Percentiles rank a stretch among this genome's conserved stretches.
Evolutionary conservation across 805 yeast genomes (phyloP).

Genomic region (Wickerhamiella allomyrinae): DNA sequence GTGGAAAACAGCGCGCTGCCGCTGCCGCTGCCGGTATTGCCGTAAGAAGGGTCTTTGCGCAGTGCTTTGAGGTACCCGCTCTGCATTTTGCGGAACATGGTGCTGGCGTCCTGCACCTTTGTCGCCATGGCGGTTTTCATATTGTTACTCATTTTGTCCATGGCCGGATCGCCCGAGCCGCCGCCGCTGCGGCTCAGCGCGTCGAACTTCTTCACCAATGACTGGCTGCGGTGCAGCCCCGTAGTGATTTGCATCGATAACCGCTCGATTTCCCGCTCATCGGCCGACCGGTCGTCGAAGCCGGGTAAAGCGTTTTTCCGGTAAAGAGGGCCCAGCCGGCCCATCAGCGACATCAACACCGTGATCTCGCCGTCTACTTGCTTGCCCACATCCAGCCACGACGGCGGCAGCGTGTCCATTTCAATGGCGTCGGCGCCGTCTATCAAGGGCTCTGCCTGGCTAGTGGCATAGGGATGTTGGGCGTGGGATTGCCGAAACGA

Average conservation of each 20-base stretch:
- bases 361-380: conserved; percentile 53
- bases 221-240: conserved; percentile 64
- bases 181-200: conserved; percentile 24
- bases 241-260: conserved; percentile 62
- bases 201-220: conserved; percentile 54
- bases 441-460: conserved; percentile 36
- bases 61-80: conserved; percentile 75
- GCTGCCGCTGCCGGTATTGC: conserved; percentile 20
- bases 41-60: conserved; percentile 48
- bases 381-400: conserved; percentile 56
- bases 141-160: conserved; percentile 57
- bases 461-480: conserved; percentile 31
- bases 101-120: conserved; percentile 64
- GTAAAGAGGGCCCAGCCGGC: conserved; percentile 53
- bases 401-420: conserved; percentile 57
- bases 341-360: conserved; percentile 40
- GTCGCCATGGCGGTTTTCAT: conserved; percentile 74
- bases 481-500: conserved; percentile 86
- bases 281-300: conserved; percentile 61
- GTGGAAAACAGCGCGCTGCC: conserved; percentile 15
- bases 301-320: conserved; percentile 78
- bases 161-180: conserved; percentile 31
- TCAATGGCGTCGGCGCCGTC: conserved; percentile 33
- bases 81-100: conserved; percentile 73
- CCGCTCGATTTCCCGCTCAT: conserved; percentile 67